Evolutionary conservation across 108 stramenopile species (phyloP), one percentile per base, ranked within the genome.

Genomic region (Aurantiochytrium sp.): DNA sequence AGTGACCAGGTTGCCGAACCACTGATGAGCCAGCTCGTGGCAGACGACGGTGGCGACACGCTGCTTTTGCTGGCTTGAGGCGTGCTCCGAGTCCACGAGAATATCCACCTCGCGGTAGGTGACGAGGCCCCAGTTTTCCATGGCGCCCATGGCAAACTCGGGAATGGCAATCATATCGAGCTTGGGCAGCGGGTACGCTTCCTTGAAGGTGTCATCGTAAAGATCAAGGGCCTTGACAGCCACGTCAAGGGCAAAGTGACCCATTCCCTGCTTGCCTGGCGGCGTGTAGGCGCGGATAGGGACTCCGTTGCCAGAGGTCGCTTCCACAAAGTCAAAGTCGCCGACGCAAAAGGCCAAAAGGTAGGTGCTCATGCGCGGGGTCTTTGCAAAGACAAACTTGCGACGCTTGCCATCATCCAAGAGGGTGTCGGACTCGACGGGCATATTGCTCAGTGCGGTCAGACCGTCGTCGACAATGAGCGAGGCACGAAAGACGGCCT

Each of bases 1-100:
- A 83, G 98, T 99, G 8, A 99, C 98, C 14, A 98, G 93, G 88
- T 99, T 97, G 60, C 98, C 98, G 89, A 98, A 97, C 98, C 97
- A 98, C 88, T 94, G 95, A 93, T 99, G 98, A 0, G 98, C 98
- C 14, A 99, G 93, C 92, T 99, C 98, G 91, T 99, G 98, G 23
- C 95, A 96, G 28, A 99, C 98, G 8, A 99, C 98, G 0, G 94
- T 95, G 88, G 97, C 97, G 58, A 99, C 98, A 5, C 98, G 94
- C 88, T 97, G 96, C 59, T 96, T 96, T 89, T 96, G 96, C 42
- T 87, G 25, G 53, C 29, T 29, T 1, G 90, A 58, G 71, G 87
- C 35, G 2, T 51, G 5, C 44, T 58, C 19, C 2, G 21, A 5
- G 55, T 90, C 58, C 2, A 47, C 87, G 19, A 88, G 45, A 6